These are phyloP conservation scores for Xerocomellus amylosporus DNA, from an alignment of 768 basidiomycete genomes.

Conservation along the genomic window DNA sequence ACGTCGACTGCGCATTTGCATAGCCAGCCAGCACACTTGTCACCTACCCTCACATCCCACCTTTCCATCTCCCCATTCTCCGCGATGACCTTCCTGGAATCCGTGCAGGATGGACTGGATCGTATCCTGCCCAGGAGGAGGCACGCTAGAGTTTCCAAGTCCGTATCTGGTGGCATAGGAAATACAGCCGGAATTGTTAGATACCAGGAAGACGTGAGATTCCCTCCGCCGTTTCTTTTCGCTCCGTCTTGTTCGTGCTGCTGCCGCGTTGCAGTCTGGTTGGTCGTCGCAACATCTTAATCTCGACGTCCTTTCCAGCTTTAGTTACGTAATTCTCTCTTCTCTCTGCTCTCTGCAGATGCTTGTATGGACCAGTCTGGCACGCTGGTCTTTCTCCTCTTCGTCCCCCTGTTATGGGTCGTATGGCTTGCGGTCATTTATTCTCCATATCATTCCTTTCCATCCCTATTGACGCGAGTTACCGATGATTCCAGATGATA, in stretches of 20 bases:
- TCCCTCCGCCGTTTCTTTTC: not conserved
- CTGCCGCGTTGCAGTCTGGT: slow-evolving; percentile 18
- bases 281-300: slow-evolving; percentile 19
- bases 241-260: not conserved
- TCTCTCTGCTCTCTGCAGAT: slow-evolving; percentile 29
- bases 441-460: slow-evolving; percentile 9
- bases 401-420: slow-evolving; percentile 62
- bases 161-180: slow-evolving; percentile 56
- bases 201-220: slow-evolving; percentile 72
- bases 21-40: slow-evolving; percentile 12
- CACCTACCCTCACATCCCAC: not conserved
- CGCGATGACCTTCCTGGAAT: slow-evolving; percentile 22
- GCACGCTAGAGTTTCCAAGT: slow-evolving; percentile 26
- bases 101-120: slow-evolving; percentile 31
- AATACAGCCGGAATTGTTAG: slow-evolving; percentile 55
- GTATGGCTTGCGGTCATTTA: slow-evolving; percentile 66
- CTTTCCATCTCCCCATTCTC: not conserved
- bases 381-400: slow-evolving; percentile 57
- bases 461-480: slow-evolving; percentile 17
- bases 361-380: slow-evolving; percentile 42
- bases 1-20: slow-evolving; percentile 14
- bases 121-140: slow-evolving; percentile 28
- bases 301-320: slow-evolving; percentile 22
- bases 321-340: slow-evolving; percentile 32
- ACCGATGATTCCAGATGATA: slow-evolving; percentile 61